These are phyloP conservation scores for Ogataea wickerhamii DNA, from an alignment of 805 yeast species.

Conservation along the genomic window DNA sequence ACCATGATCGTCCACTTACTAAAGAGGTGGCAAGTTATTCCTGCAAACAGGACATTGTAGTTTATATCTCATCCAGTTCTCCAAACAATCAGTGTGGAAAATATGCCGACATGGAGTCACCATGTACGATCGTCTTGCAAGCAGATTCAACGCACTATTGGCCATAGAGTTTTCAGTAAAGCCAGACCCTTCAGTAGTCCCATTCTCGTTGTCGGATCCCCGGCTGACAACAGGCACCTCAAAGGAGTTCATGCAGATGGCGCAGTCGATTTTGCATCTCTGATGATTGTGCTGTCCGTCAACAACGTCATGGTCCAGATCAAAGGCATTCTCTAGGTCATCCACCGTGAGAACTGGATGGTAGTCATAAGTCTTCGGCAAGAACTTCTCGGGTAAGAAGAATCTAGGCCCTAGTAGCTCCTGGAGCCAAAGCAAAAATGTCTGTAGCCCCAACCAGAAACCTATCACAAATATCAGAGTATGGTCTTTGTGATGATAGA, in stretches of 20 bases:
- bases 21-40: conserved; percentile 77
- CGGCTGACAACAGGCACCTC: conserved; percentile 47
- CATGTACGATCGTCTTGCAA: conserved; percentile 54
- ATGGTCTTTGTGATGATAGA: conserved; percentile 65
- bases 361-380: conserved; percentile 83
- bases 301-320: conserved; percentile 45
- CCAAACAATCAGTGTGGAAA: conserved; percentile 86
- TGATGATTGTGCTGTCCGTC: conserved; percentile 31
- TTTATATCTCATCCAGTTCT: conserved; percentile 90
- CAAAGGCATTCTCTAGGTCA: conserved; percentile 63
- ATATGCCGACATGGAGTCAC: conserved; percentile 90
- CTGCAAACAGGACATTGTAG: conserved; percentile 94
- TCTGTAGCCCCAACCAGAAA: conserved; percentile 60
- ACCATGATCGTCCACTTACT: conserved; percentile 11
- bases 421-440: conserved; percentile 57
- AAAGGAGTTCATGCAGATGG: conserved; percentile 85
- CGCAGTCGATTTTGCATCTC: conserved; percentile 66
- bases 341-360: conserved; percentile 60
- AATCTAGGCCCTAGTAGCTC: conserved; percentile 73
- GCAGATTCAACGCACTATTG: conserved; percentile 20
- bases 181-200: conserved; percentile 12
- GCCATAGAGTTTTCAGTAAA: conserved; percentile 8
- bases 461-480: conserved; percentile 43
- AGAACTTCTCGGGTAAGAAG: conserved; percentile 68
- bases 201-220: conserved; percentile 3